A percentile compares a stretch with the other conserved stretches of the same genome.
Evolutionary conservation across 2,329 filamentous ascomycete genomes (phyloP).

Genomic region (Claviceps pusilla): DNA sequence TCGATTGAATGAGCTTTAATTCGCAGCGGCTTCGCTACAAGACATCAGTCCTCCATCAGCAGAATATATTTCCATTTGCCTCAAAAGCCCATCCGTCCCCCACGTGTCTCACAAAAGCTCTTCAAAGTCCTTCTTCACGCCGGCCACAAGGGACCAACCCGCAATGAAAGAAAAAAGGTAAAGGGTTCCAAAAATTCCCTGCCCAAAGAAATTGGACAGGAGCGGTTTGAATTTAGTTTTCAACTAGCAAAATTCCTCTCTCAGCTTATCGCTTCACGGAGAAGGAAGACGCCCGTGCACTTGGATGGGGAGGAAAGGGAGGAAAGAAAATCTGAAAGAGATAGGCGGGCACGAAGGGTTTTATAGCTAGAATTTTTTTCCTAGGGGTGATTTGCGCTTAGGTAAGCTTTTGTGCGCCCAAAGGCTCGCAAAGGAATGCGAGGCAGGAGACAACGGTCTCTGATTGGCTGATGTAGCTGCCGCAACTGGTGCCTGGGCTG

Average conservation of each 20-base stretch:
- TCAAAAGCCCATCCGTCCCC: too few relatives aligned
- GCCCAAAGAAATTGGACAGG: conserved; percentile 50
- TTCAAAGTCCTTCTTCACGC: conserved; percentile 24
- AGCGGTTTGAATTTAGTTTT: conserved; percentile 68
- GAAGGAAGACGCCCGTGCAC: conserved; percentile 54
- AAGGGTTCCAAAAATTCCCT: conserved; percentile 56
- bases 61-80: too few relatives aligned
- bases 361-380: conserved; percentile 16
- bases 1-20: too few relatives aligned
- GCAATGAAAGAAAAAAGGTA: conserved; percentile 27
- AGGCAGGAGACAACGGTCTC: not conserved
- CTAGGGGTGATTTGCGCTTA: conserved; percentile 1
- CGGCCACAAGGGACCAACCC: conserved; percentile 15
- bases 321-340: conserved; percentile 19
- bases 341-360: conserved; percentile 10
- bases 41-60: too few relatives aligned
- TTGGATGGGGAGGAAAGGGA: conserved; percentile 36
- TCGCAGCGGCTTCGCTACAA: too few relatives aligned
- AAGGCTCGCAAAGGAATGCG: too few relatives aligned
- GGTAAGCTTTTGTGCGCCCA: conserved; percentile 3
- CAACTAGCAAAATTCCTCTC: conserved; percentile 82
- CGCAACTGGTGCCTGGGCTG: not conserved
- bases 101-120: too few relatives aligned
- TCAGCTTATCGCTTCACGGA: conserved; percentile 50
- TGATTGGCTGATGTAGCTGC: not conserved